These are phyloP conservation scores for Botrytis squamosa DNA, from an alignment of 2,329 filamentous ascomycete species.

Conservation along the genomic window DNA sequence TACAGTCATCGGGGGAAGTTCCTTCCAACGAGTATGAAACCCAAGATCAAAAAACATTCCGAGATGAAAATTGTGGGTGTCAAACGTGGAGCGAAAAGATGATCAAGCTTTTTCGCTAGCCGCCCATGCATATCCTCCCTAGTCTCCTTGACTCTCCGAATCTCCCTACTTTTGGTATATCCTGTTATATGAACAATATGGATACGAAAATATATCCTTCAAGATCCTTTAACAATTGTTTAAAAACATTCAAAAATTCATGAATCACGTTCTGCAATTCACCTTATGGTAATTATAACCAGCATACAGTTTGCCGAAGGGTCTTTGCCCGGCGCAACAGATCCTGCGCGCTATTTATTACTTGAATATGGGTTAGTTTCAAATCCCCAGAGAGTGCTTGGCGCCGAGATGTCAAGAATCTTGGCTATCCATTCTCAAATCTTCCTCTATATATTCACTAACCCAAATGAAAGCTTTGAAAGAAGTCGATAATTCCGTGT, in stretches of 20 bases:
- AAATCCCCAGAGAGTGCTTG: conserved; percentile 22
- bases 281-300: not conserved
- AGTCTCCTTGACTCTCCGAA: not conserved
- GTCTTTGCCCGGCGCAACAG: conserved; percentile 14
- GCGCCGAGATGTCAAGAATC: conserved; percentile 25
- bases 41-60: not conserved
- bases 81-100: conserved; percentile 1
- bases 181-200: not conserved
- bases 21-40: not conserved
- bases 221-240: not conserved
- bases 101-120: conserved; percentile 11
- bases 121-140: not conserved
- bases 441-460: conserved; percentile 18
- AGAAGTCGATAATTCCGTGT: conserved; percentile 36
- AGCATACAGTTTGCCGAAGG: not conserved
- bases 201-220: not conserved
- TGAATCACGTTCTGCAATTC: not conserved
- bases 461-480: conserved; percentile 30
- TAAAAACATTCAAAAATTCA: not conserved
- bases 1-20: not conserved
- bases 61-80: not conserved
- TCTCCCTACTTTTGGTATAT: not conserved
- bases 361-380: not conserved
- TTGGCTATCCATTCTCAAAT: conserved; percentile 17
- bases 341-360: conserved; percentile 5